phyloP scores from a whole-genome alignment of 2,329 filamentous ascomycete species.

The Alternaria sp. region DNA sequence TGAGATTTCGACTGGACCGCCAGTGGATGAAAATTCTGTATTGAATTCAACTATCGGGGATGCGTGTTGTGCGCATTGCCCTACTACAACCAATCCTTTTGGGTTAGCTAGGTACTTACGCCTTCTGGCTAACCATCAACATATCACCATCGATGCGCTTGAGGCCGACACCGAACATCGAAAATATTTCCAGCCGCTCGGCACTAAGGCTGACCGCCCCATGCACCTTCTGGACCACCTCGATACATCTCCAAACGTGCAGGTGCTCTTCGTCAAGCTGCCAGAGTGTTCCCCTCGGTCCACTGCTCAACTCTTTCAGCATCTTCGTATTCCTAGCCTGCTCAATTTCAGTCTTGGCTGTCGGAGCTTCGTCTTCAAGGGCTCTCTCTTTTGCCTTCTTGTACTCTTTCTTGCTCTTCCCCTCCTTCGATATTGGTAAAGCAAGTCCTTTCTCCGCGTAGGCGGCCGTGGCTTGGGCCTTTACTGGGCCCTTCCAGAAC shows the following conservation, averaged over 20 bases:
- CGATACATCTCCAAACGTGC: constrained; percentile 2
- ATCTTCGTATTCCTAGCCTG: not conserved
- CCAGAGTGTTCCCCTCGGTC: constrained; percentile 7
- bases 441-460: not conserved
- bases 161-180: not conserved
- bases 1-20: not conserved
- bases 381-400: not conserved
- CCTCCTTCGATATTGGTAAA: not conserved
- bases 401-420: not conserved
- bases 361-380: not conserved
- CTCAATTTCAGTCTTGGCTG: not conserved
- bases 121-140: constrained; percentile 11
- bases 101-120: not conserved
- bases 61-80: not conserved
- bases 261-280: not conserved
- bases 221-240: constrained; percentile 2
- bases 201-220: not conserved
- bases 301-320: constrained; percentile 3
- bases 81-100: not conserved
- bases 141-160: constrained; percentile 13
- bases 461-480: not conserved
- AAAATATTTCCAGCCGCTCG: not conserved
- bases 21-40: not conserved
- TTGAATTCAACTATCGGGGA: not conserved
- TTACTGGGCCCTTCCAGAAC: constrained; percentile 3